phyloP scores from a whole-genome alignment of 768 basidiomycete genomes.

The Lactifluus echinatus region DNA sequence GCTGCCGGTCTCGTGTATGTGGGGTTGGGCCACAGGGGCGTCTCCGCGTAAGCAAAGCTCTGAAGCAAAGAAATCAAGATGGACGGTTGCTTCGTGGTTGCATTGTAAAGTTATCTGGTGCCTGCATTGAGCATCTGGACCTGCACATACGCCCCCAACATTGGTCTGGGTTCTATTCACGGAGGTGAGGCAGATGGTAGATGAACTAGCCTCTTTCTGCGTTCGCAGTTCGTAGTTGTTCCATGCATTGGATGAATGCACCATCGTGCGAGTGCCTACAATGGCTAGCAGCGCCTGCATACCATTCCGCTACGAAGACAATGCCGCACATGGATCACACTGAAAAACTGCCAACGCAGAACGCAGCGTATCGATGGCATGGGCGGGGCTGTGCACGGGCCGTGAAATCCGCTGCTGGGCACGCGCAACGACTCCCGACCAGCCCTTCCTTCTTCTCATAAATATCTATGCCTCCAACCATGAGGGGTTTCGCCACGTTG shows the following conservation, averaged over 20 bases:
- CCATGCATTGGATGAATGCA: conserved; percentile 23
- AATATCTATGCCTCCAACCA: neutral
- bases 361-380: too few relatives aligned
- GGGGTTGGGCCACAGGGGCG: conserved; percentile 56
- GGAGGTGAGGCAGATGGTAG: neutral
- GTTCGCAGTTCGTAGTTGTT: conserved; percentile 40
- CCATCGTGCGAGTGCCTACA: conserved; percentile 13
- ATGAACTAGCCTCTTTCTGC: conserved; percentile 44
- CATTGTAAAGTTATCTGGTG: conserved; percentile 22
- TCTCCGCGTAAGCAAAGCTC: conserved; percentile 67
- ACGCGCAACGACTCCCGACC: too few relatives aligned
- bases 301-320: conserved; percentile 37
- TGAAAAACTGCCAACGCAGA: conserved; percentile 7
- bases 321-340: conserved; percentile 58
- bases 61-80: conserved; percentile 58
- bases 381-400: neutral
- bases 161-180: neutral
- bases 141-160: conserved; percentile 29
- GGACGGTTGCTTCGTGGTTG: conserved; percentile 13
- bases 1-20: conserved; percentile 40
- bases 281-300: conserved; percentile 5
- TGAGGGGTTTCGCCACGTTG: conserved; percentile 5
- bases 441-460: neutral
- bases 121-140: conserved; percentile 53
- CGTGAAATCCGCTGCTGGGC: too few relatives aligned